Evolutionary conservation across 805 yeast genomes (phyloP).

Genomic region (Komagataella pastoris): DNA sequence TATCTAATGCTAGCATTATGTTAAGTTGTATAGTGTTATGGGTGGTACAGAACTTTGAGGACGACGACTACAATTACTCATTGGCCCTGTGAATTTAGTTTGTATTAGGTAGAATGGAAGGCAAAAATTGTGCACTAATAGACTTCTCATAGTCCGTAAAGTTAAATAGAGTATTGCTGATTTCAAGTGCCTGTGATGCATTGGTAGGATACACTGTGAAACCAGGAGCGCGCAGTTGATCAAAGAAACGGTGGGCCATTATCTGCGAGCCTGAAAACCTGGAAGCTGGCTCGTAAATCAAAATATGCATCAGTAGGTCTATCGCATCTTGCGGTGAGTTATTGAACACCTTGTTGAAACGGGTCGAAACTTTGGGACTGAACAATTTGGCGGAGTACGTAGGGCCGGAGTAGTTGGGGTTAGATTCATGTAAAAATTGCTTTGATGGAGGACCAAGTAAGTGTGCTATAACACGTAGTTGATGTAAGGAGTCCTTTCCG

Average conservation of each 20-base stretch:
- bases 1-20: slow-evolving; percentile 69
- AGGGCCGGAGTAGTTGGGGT: slow-evolving; percentile 67
- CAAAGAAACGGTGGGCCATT: slow-evolving; percentile 79
- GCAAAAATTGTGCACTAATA: not conserved
- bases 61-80: slow-evolving; percentile 79
- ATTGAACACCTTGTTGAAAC: slow-evolving; percentile 52
- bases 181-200: slow-evolving; percentile 20
- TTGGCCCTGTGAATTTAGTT: slow-evolving; percentile 31
- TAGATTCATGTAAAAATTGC: slow-evolving; percentile 58
- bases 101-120: not conserved
- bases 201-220: slow-evolving; percentile 22
- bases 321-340: slow-evolving; percentile 78
- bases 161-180: slow-evolving; percentile 39
- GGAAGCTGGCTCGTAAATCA: slow-evolving; percentile 81
- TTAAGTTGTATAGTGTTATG: slow-evolving; percentile 81
- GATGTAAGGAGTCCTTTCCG: slow-evolving; percentile 81
- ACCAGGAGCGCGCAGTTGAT: slow-evolving; percentile 55
- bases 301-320: slow-evolving; percentile 66
- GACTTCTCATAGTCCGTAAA: slow-evolving; percentile 52
- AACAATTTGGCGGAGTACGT: slow-evolving; percentile 32
- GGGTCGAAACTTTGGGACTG: slow-evolving; percentile 1
- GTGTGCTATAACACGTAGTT: slow-evolving; percentile 82
- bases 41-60: slow-evolving; percentile 93
- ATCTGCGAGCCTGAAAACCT: slow-evolving; percentile 75
- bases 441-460: slow-evolving; percentile 79